Percentiles rank a stretch among this genome's conserved stretches.
phyloP scores from a whole-genome alignment of 441 rosid species.

The Lepidium campestre region DNA sequence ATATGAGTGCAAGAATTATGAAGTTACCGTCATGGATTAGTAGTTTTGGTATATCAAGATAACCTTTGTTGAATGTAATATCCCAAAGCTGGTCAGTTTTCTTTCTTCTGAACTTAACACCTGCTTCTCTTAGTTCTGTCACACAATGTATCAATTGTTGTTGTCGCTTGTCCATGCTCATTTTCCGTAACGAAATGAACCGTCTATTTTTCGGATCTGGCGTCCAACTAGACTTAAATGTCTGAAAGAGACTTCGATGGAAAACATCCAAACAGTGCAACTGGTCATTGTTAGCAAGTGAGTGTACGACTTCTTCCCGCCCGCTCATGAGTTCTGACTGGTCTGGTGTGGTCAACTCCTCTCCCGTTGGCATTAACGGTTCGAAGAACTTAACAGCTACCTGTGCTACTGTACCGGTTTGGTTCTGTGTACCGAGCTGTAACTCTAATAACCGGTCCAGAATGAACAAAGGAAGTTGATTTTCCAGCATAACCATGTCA shows the following conservation, averaged over 20 bases:
- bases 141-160: constrained; percentile 76
- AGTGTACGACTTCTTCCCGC: constrained; percentile 33
- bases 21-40: constrained; percentile 61
- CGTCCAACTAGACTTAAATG: neutral
- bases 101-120: constrained; percentile 60
- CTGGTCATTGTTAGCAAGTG: constrained; percentile 34
- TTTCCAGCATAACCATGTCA: constrained; percentile 85
- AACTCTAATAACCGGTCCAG: constrained; percentile 55
- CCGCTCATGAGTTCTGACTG: constrained; percentile 33
- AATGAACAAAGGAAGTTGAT: constrained; percentile 66
- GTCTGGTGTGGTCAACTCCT: constrained; percentile 40
- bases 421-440: constrained; percentile 42
- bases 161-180: constrained; percentile 53
- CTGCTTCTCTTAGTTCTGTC: constrained; percentile 65
- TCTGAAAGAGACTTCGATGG: constrained; percentile 44
- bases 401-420: constrained; percentile 50
- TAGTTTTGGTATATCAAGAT: constrained; percentile 56
- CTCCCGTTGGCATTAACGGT: constrained; percentile 64
- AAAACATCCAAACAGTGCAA: constrained; percentile 80
- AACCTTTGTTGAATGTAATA: constrained; percentile 60
- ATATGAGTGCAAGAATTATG: neutral
- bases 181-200: constrained; percentile 27
- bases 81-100: constrained; percentile 77
- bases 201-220: neutral
- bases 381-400: constrained; percentile 60